These are phyloP conservation scores for Trichoderma atrobrunneum DNA, from an alignment of 2,329 filamentous ascomycete genomes.

Conservation along the genomic window DNA sequence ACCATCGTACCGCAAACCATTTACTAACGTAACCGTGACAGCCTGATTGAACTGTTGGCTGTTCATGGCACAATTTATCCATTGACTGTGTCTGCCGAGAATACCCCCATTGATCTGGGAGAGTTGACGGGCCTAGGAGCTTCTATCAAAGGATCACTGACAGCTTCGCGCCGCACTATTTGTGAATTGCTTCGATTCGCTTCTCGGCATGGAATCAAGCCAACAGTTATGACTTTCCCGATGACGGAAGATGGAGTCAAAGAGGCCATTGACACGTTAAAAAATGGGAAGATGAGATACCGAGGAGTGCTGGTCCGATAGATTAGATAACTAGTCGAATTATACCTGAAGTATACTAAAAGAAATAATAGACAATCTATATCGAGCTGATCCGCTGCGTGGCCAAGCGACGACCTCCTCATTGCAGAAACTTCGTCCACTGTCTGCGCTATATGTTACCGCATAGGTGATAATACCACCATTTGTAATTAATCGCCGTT, in stretches of 20 bases:
- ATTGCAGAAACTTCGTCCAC: neutral
- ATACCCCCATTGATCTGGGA: neutral
- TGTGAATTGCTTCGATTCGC: neutral
- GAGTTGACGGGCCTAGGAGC: neutral
- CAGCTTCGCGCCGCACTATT: neutral
- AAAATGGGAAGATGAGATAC: neutral
- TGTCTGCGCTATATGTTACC: neutral
- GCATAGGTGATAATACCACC: too few relatives aligned
- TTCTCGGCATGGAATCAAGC: neutral
- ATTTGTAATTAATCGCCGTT: too few relatives aligned
- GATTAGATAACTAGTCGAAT: neutral
- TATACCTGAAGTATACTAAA: neutral
- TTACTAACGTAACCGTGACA: neutral
- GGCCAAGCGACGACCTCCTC: neutral
- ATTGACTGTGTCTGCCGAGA: neutral
- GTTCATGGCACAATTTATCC: neutral
- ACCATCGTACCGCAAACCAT: neutral
- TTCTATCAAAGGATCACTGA: neutral
- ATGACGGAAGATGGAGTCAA: neutral
- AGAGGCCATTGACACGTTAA: neutral
- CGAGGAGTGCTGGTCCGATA: conserved; percentile 1
- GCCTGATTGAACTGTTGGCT: neutral
- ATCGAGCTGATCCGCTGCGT: neutral
- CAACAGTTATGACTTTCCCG: neutral
- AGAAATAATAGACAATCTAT: neutral